Base-by-base conservation (phyloP, 257 asterid species). In the Salvia splendens region DNA sequence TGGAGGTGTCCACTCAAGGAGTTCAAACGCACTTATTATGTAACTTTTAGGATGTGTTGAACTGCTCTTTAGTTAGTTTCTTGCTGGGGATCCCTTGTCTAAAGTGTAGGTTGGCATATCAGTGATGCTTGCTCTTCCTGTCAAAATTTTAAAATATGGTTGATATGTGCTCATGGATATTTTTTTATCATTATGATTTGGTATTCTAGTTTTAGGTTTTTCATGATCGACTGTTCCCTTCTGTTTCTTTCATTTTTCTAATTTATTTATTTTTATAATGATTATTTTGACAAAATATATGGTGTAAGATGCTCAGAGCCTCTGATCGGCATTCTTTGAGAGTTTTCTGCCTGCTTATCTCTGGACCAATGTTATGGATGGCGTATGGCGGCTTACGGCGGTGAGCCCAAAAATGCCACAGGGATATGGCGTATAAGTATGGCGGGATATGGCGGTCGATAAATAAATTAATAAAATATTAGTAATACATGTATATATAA, bases 281-380 rank as follows among this genome's bases (percentile, higher is more conserved):
- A 50, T 38, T 64, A 41, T 64, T 55, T 24, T 38, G 41, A 35
- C 12, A 12, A n/a, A 43, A 52, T 61, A 45, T 53, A 11, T 8
- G 61, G 69, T 48, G 43, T 51, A 12, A 55, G 30, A 49, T 48
- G 35, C 64, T 46, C 32, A 38, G 36, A 38, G 33, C 36, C 15
- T 24, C 30, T 24, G 30, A 24, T 2, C 3, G 17, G 30, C 47
- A 69, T 15, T 58, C 32, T 14, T 36, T 2, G 32, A 69, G 52
- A 28, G 49, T 28, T 43, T 70, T 61, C 20, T 61, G 61, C 49
- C 24, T 61, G 61, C 67, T 64, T 64, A 43, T 36, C 53, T n/a
- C n/a, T n/a, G n/a, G n/a, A n/a, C n/a, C 24, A 20, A 20, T 20
- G 24, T 20, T 20, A 20, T 20, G 24, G 24, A 20, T 20, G 24